phyloP scores from a whole-genome alignment of 768 basidiomycete genomes.

The Suillus lakei region DNA sequence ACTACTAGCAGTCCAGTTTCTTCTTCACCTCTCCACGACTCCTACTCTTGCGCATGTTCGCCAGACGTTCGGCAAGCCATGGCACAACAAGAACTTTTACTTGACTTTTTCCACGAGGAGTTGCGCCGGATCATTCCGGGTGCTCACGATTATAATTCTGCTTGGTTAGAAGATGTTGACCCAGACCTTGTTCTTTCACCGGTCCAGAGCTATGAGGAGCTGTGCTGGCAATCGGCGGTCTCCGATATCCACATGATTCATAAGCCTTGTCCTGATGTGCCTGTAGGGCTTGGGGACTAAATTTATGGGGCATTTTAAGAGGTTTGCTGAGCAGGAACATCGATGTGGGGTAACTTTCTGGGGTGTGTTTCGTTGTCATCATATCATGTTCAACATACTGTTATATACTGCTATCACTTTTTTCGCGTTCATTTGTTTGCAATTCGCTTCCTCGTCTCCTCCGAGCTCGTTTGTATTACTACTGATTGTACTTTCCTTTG shows the following conservation, averaged over 20 bases:
- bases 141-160: conserved; percentile 21
- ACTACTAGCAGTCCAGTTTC: conserved; percentile 33
- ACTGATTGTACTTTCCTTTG: background rate
- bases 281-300: conserved; percentile 31
- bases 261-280: conserved; percentile 32
- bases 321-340: background rate
- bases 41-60: conserved; percentile 33
- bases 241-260: conserved; percentile 15
- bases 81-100: conserved; percentile 37
- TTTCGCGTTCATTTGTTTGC: background rate
- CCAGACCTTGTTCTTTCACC: conserved; percentile 33
- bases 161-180: conserved; percentile 34
- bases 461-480: background rate
- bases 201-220: conserved; percentile 29
- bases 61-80: conserved; percentile 37
- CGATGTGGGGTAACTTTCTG: background rate
- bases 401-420: background rate
- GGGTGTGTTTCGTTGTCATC: too few species aligned
- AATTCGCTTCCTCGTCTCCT: conserved; percentile 3
- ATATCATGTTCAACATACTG: background rate
- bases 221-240: conserved; percentile 35
- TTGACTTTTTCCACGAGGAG: conserved; percentile 36
- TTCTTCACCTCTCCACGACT: conserved; percentile 23
- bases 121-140: conserved; percentile 28
- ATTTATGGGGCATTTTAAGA: conserved; percentile 21